Conservation (phyloP, 208 protist genomes). For the Wallacemonas rigidus region DNA sequence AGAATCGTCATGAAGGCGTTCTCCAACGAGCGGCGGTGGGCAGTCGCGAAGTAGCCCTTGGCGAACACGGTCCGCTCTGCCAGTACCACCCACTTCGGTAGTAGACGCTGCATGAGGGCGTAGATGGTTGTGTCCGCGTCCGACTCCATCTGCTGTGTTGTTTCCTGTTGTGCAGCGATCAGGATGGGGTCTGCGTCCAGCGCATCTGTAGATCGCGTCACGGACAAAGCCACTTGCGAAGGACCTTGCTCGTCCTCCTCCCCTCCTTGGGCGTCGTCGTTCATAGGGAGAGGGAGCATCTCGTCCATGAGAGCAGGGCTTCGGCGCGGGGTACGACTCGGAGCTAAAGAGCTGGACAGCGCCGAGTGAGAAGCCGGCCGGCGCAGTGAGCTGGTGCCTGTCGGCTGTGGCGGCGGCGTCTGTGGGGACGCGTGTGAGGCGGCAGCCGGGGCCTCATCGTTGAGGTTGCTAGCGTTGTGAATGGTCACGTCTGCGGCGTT, state of each 20-base stretch:
- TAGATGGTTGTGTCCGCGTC: conserved; percentile 12
- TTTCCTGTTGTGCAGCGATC: conserved; percentile 1
- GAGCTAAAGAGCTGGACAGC: not conserved
- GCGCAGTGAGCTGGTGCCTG: not conserved
- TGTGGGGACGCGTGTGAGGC: no score
- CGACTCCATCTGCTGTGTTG: not conserved
- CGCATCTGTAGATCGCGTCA: conserved; percentile 8
- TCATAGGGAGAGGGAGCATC: conserved; percentile 6
- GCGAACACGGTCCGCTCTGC: conserved; percentile 54
- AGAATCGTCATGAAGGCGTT: conserved; percentile 83
- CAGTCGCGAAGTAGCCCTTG: conserved; percentile 48
- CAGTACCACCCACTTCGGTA: conserved; percentile 62
- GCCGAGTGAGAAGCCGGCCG: not conserved
- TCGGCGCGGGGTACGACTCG: conserved; percentile 2
- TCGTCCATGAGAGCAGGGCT: not conserved
- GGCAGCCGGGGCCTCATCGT: no score
- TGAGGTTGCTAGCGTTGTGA: no score
- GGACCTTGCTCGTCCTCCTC: conserved; percentile 4
- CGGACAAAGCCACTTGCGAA: not conserved
- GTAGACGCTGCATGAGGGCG: conserved; percentile 47
- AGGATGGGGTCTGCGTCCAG: conserved; percentile 8
- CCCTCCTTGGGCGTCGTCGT: not conserved
- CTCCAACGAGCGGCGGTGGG: conserved; percentile 71
- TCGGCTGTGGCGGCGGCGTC: no score
- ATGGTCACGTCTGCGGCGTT: no score